Base-by-base conservation (phyloP, 192 early-diverging fungal genomes). In the Coemansia pectinata region DNA sequence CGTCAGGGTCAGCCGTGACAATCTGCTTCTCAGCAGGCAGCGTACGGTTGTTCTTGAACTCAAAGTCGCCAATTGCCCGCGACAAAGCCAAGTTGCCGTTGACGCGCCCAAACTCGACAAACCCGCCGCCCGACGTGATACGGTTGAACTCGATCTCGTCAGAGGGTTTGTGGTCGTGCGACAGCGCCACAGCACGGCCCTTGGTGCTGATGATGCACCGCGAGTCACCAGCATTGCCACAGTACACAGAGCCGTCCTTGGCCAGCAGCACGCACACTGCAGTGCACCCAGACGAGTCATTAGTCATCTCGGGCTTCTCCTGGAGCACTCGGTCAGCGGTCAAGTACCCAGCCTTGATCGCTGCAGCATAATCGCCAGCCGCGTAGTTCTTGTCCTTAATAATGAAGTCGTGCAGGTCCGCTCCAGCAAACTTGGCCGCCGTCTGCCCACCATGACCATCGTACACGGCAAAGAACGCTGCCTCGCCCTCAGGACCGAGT, bases 51-150 rank as follows among this genome's bases (percentile, higher is more conserved):
- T 91, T 87, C 86, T 99, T 99, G 85, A 99, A 99, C 84, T 98
- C 98, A 85, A 96, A 98, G 73, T 99, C 98, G 34, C 98, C 98
- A 66, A 99, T 86, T 1, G 98, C 98, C 48, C 98, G 91, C 55
- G 96, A 98, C 21, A 99, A 86, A 29, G 98, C 98, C 42, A 99
- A 85, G 77, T 97, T 98, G 89, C 97, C 98, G 83, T 99, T 99
- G 48, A 99, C 98, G 64, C 98, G 90, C 1, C 96, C 95, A 87
- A 92, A 98, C 78, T 99, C 96, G 27, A 99, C 96, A 86, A 96
- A 99, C 8, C 96, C 96, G 62, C 98, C 98, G 38, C 93, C 96
- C 4, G 86, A 87, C 47, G 81, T 82, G 72, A 99, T 99, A 69
- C 98, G 91, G 55, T 88, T 72, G 21, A 87, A 86, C 84, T 99